Base-by-base conservation (phyloP, 2,329 filamentous ascomycete genomes). In the Sclerotinia glacialis region DNA sequence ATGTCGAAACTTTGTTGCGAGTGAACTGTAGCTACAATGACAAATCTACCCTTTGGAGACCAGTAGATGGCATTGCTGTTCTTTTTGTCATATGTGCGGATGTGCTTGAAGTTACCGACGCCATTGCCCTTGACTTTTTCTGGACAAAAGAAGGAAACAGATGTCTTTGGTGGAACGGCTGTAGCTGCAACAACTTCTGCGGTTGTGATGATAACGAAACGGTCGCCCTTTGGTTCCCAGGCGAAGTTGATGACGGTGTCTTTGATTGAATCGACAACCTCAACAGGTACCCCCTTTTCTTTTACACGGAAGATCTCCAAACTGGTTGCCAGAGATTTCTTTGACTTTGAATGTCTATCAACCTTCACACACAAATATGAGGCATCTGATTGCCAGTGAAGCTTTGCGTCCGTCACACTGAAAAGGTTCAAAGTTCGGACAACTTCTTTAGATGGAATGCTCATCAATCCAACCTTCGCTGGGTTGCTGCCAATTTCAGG, bases 51-150 rank as follows among this genome's bases (percentile, higher is more conserved):
- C 78, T 89, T 92, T 31, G 95, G 95, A 26, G 93, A 96, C 95
- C 95, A 99, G 87, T 98, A 98, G 76, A 99, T 99, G 71, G 92
- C 93, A 77, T 99, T 99, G 86, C 91, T 97, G 81, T 96, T 98
- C 88, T 98, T 98, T 88, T 98, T 98, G 75, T 99, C 95, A 66
- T 97, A 84, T 11, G 93, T 98, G 70, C 93, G 89, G 72, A 98
- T 89, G 77, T 96, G 92, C 83, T 94, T 96, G 86, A 98, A 99
- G 84, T 96, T 97, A 71, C 95, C 95, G 44, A 91, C 83, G 31
- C 85, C 84, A 63, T 86, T 78, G 66, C 85, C 92, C 86, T 98
- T 99, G 75, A 86, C 82, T 83, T 97, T 98, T 79, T 99, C 95
- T 0, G 95, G 93, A 74, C 92, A 94, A 84, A 97, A 99, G 86